Evolutionary conservation across 495 filamentous ascomycete genomes (phyloP).

Genomic region (Haplographium delicatum): DNA sequence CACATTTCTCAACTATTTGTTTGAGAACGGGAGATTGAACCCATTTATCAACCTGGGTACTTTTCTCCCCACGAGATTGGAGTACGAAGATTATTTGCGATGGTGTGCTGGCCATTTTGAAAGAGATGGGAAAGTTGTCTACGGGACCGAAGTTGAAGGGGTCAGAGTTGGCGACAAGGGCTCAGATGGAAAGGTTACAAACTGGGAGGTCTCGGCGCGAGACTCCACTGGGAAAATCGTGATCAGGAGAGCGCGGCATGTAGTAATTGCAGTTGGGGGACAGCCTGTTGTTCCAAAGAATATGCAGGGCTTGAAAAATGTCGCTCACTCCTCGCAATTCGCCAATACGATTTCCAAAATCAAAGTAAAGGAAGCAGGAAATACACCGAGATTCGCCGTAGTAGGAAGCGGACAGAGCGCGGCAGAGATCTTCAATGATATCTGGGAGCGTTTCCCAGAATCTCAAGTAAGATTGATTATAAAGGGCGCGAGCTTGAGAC

Average conservation of each 20-base stretch:
- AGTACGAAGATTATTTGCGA: constrained; percentile 91
- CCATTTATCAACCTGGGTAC: constrained; percentile 87
- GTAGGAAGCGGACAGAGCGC: constrained; percentile 88
- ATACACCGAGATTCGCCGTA: constrained; percentile 55
- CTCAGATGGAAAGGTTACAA: constrained; percentile 44
- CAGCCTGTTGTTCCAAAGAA: constrained; percentile 63
- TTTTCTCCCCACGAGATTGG: constrained; percentile 77
- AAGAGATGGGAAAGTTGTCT: constrained; percentile 69
- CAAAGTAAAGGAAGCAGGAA: constrained; percentile 30
- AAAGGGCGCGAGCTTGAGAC: constrained; percentile 70
- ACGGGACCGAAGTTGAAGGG: constrained; percentile 69
- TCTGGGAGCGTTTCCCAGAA: constrained; percentile 77
- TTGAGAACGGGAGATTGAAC: constrained; percentile 69
- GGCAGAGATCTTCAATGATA: constrained; percentile 90
- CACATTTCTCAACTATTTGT: constrained; percentile 93
- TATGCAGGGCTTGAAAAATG: constrained; percentile 33
- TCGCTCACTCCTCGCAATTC: constrained; percentile 91
- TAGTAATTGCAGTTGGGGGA: constrained; percentile 82
- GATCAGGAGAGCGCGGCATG: constrained; percentile 59
- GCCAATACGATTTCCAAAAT: constrained; percentile 55
- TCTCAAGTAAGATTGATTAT: constrained; percentile 72
- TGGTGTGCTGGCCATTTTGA: constrained; percentile 86
- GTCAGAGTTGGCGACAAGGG: constrained; percentile 36
- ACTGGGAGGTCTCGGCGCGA: constrained; percentile 39
- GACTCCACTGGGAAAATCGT: constrained; percentile 31